Evolutionary conservation across 2,329 filamentous ascomycete species (phyloP).

Genomic region (Fusarium armeniacum): DNA sequence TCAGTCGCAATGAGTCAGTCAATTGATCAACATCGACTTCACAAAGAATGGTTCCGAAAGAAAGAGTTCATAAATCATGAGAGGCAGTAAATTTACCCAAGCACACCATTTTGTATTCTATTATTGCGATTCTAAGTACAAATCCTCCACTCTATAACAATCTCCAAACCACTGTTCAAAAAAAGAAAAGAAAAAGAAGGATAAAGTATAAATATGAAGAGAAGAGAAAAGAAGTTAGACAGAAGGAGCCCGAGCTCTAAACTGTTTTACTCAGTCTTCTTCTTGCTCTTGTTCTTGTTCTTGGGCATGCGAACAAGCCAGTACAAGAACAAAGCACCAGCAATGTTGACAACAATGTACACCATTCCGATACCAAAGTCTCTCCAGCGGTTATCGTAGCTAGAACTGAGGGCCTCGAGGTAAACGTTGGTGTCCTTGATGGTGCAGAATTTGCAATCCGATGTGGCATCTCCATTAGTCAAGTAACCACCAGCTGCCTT

Average conservation of each 20-base stretch:
- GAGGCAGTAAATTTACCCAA: conserved; percentile 8
- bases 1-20: neutral
- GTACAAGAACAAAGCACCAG: conserved; percentile 65
- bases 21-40: neutral
- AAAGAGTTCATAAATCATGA: neutral
- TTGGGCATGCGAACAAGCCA: conserved; percentile 62
- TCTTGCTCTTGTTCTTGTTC: conserved; percentile 48
- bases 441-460: conserved; percentile 63
- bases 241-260: neutral
- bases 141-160: conserved; percentile 23
- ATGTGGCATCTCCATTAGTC: conserved; percentile 66
- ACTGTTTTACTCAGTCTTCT: neutral
- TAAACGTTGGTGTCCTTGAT: conserved; percentile 59
- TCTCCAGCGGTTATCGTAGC: conserved; percentile 67
- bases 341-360: conserved; percentile 67
- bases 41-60: neutral
- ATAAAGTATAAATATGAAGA: conserved; percentile 1
- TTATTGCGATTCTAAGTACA: conserved; percentile 18
- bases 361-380: conserved; percentile 70
- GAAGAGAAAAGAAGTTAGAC: conserved; percentile 9
- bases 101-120: neutral
- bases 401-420: conserved; percentile 58
- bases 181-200: conserved; percentile 14
- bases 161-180: conserved; percentile 7
- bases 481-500: conserved; percentile 62